phyloP scores from a whole-genome alignment of 495 filamentous ascomycete species.

The Talaromyces trachyspermus region DNA sequence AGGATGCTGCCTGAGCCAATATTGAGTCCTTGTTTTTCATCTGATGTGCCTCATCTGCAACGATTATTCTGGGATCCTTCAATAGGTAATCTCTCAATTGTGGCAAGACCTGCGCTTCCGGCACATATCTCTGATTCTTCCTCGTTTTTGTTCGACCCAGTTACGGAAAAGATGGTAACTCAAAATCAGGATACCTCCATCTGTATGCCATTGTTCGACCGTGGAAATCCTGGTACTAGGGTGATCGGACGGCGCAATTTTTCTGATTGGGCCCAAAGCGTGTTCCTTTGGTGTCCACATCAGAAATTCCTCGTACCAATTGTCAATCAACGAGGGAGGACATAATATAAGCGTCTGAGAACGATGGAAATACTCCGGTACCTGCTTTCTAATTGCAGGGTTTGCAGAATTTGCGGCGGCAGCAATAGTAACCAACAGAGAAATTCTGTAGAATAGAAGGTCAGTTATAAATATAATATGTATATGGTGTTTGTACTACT shows the following conservation, averaged over 20 bases:
- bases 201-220: slow-evolving; percentile 50
- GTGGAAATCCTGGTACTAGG: slow-evolving; percentile 25
- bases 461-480: slow-evolving; percentile 6
- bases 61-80: slow-evolving; percentile 60
- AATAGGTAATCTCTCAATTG: slow-evolving; percentile 42
- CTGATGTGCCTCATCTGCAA: slow-evolving; percentile 81
- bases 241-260: slow-evolving; percentile 32
- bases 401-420: slow-evolving; percentile 55
- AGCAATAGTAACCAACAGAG: slow-evolving; percentile 66
- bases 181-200: slow-evolving; percentile 68
- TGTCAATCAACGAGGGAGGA: slow-evolving; percentile 66
- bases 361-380: slow-evolving; percentile 53
- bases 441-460: slow-evolving; percentile 45
- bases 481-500: slow-evolving; percentile 18
- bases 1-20: slow-evolving; percentile 43
- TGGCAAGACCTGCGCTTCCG: slow-evolving; percentile 28
- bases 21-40: slow-evolving; percentile 56
- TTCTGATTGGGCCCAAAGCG: slow-evolving; percentile 44
- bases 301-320: slow-evolving; percentile 73
- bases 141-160: slow-evolving; percentile 31
- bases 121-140: slow-evolving; percentile 11
- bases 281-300: slow-evolving; percentile 53
- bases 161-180: slow-evolving; percentile 62
- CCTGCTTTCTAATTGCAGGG: slow-evolving; percentile 48
- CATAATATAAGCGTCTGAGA: slow-evolving; percentile 68